Base-by-base conservation (phyloP, 768 basidiomycete species). In the Suillus americanus region DNA sequence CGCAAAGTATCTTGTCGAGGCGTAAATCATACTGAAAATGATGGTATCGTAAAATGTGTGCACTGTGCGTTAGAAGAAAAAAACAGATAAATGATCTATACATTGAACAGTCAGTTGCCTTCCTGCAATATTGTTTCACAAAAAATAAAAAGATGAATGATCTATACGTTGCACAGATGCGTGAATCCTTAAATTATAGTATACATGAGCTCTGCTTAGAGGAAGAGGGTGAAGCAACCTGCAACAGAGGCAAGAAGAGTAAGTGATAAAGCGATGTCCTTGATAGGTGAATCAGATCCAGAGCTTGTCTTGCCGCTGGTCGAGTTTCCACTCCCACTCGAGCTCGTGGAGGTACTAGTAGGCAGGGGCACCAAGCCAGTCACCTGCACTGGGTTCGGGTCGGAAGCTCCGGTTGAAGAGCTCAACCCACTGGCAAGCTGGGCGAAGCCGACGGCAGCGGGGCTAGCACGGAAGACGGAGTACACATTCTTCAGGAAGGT, bases 401-500 rank as follows among this genome's bases (percentile, higher is more conserved):
- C 33, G 20, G 53, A 54, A 13, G 33, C n/a, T 13, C 53, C 33
- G 1, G 30, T 54, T 35, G 53, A 54, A n/a, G 53, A 54, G 33
- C 20, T 54, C 20, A n/a, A n/a, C 1, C 72, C 69, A 33, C 23
- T 67, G 0, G 74, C 70, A 2, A 76, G 75, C 40, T 66, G 60
- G 3, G 75, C 75, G 38, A 76, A 76, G 5, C 75, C 75, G 18
- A 76, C 75, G 0, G 75, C 64, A 1, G 75, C 65, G 0, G 75
- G 75, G 25, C 63, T 68, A 3, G 68, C 72, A 54, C 66, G 73
- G n/a, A 59, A 76, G 41, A 74, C 75, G 18, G 71, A 66, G 30
- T 76, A 76, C n/a, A 76, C 75, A 37, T 76, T 76, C 69, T 77
- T 76, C 60, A 93, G 79, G 75, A 92, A 92, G 2, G 86, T 85